These are phyloP conservation scores for Physcomitrellopsis africana DNA, from an alignment of 225 moss, liverwort and hornwort species.

Conservation along the genomic window DNA sequence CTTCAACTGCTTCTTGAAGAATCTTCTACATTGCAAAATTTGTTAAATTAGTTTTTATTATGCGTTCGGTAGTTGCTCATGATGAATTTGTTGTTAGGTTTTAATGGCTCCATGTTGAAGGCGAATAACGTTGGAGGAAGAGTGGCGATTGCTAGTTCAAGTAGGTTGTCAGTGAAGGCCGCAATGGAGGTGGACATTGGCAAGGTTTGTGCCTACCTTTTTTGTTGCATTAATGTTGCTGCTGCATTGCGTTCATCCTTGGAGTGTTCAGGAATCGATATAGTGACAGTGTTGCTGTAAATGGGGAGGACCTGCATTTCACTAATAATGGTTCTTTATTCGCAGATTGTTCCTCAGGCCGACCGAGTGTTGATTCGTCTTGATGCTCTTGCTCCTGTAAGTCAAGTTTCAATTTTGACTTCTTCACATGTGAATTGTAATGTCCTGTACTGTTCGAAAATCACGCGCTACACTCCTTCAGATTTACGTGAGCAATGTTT, in stretches of 20 bases:
- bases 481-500: background rate
- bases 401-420: background rate
- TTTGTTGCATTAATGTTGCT: no score
- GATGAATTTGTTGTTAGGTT: slow-evolving; percentile 18
- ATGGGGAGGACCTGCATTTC: no score
- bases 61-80: background rate
- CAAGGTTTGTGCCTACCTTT: slow-evolving; percentile 9
- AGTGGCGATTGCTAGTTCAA: slow-evolving; percentile 6
- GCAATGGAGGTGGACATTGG: slow-evolving; percentile 33
- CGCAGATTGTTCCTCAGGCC: slow-evolving; percentile 65
- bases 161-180: slow-evolving; percentile 27
- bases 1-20: background rate
- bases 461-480: background rate
- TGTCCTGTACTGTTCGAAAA: background rate
- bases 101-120: slow-evolving; percentile 25
- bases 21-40: background rate
- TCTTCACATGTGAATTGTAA: background rate
- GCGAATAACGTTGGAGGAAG: background rate
- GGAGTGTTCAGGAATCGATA: no score
- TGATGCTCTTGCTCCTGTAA: slow-evolving; percentile 47
- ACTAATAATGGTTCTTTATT: background rate
- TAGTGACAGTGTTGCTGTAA: no score
- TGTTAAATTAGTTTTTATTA: no score
- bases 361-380: slow-evolving; percentile 76
- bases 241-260: no score